Conservation (phyloP, 345 rosid species). For the Aquilaria malaccensis region DNA sequence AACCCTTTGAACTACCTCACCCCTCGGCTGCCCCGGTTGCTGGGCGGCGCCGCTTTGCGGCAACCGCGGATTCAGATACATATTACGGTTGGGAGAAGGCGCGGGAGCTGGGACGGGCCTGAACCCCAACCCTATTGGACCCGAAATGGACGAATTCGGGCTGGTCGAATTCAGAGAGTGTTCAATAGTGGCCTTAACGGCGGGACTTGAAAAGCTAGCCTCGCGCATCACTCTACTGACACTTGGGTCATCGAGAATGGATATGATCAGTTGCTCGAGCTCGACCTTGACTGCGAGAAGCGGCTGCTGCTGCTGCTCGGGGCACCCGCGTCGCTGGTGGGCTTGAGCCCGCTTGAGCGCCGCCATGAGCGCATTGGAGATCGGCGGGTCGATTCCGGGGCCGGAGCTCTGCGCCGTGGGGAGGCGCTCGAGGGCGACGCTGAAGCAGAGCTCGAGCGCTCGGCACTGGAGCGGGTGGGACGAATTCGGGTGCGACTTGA, state of each 20-base stretch:
- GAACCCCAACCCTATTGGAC: slow-evolving; percentile 54
- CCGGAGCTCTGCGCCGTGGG: slow-evolving; percentile 51
- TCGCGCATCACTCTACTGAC: slow-evolving; percentile 98
- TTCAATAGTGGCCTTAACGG: slow-evolving; percentile 87
- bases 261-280: slow-evolving; percentile 93
- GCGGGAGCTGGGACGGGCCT: slow-evolving; percentile 31
- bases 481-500: slow-evolving; percentile 95
- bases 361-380: slow-evolving; percentile 96
- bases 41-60: slow-evolving; percentile 35
- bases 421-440: slow-evolving; percentile 94
- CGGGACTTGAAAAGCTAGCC: slow-evolving; percentile 95
- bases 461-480: slow-evolving; percentile 99
- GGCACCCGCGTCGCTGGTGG: slow-evolving; percentile 96
- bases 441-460: slow-evolving; percentile 97
- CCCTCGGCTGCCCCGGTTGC: slow-evolving; percentile 36
- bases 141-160: slow-evolving; percentile 27
- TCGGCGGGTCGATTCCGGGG: slow-evolving; percentile 63
- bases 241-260: slow-evolving; percentile 96
- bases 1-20: slow-evolving; percentile 59
- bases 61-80: slow-evolving; percentile 75
- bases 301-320: slow-evolving; percentile 98
- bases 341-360: slow-evolving; percentile 98
- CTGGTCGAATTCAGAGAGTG: slow-evolving; percentile 51
- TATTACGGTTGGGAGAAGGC: slow-evolving; percentile 35
- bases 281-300: slow-evolving; percentile 90